Base-by-base conservation (phyloP, 495 filamentous ascomycete genomes). In the Glonium stellatum region DNA sequence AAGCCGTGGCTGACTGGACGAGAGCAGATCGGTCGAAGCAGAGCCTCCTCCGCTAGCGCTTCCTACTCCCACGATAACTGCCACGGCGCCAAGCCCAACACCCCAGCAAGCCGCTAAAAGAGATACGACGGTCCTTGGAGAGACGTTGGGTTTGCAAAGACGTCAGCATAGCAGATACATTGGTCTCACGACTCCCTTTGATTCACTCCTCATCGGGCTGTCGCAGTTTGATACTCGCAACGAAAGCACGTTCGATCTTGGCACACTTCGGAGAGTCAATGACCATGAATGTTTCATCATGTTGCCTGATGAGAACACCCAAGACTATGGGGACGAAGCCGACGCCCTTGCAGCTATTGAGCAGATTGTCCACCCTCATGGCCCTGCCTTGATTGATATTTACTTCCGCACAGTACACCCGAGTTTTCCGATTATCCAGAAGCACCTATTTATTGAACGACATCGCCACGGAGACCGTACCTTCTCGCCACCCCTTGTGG, bases 351-450 rank as follows among this genome's bases (percentile, higher is more conserved):
- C 90, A 67, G 84, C 84, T 65, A 85, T 97, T 67, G 90, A 97
- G 72, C 82, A 81, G 59, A 76, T 93, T 66, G 87, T 97, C 51
- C 82, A 87, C 34, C 88, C 89, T 5, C 83, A 96, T 72, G 90
- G 90, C 44, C 82, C 84, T 57, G 84, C 84, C 11, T 69, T 96
- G 70, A 83, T 97, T 53, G 87, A 92, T 59, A 79, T 95, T 54
- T 98, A 92, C 77, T 95, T 96, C 66, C 81, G 84, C 54, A 79
- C 89, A 55, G 85, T 97, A 48, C 93, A 97, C 71, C 92, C 90
- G 0, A 89, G 82, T 59, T 95, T 95, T 65, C 92, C 92, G 35
- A 89, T 98, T 59, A 76, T 96, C 53, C 86, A 95, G 67, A 92
- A 95, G 75, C 81, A 84, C 61, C 81, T 90, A 36, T 96, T 96